A percentile compares a stretch with the other conserved stretches of the same genome.
These are phyloP conservation scores for Ganoderma resinaceum DNA, from an alignment of 1,284 basidiomycete species.

Conservation along the genomic window DNA sequence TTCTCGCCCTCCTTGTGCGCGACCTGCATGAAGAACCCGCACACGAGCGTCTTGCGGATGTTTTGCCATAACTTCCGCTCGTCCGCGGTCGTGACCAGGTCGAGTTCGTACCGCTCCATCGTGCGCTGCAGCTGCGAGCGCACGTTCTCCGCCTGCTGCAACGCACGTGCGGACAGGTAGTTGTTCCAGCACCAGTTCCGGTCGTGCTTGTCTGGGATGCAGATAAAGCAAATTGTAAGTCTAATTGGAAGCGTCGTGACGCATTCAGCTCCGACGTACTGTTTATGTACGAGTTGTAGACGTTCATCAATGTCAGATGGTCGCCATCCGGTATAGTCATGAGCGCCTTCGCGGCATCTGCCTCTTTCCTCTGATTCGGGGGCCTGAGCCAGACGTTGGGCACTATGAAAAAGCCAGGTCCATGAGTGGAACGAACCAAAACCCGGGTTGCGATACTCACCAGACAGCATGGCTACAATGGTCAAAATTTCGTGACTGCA, in stretches of 20 bases:
- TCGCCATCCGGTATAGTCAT: slow-evolving; percentile 95
- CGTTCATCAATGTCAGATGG: slow-evolving; percentile 94
- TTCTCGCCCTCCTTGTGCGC: slow-evolving; percentile 97
- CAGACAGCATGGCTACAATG: slow-evolving; percentile 95
- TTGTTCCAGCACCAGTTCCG: slow-evolving; percentile 95
- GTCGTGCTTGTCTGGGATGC: slow-evolving; percentile 66
- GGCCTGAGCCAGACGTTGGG: slow-evolving; percentile 96
- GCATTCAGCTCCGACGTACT: slow-evolving; percentile 55
- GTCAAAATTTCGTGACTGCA: slow-evolving; percentile 97
- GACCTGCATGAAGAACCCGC: slow-evolving; percentile 99
- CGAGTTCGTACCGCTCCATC: slow-evolving; percentile 94
- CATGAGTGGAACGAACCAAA: neutral
- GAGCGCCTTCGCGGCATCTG: slow-evolving; percentile 90
- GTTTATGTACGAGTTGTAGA: slow-evolving; percentile 92
- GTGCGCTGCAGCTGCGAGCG: slow-evolving; percentile 88
- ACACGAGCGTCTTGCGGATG: slow-evolving; percentile 87
- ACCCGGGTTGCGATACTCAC: slow-evolving; percentile 49
- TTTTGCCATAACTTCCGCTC: slow-evolving; percentile 82
- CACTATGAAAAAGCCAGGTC: slow-evolving; percentile 52
- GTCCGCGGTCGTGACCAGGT: slow-evolving; percentile 81
- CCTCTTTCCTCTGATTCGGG: slow-evolving; percentile 86
- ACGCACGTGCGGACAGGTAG: slow-evolving; percentile 86
- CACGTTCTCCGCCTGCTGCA: slow-evolving; percentile 96
- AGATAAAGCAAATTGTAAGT: slow-evolving; percentile 6
- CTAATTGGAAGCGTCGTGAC: neutral